Percentiles rank a stretch among this genome's conserved stretches.
Evolutionary conservation across 139 green algal species (phyloP).

Genomic region (Nannochloris sp.): DNA sequence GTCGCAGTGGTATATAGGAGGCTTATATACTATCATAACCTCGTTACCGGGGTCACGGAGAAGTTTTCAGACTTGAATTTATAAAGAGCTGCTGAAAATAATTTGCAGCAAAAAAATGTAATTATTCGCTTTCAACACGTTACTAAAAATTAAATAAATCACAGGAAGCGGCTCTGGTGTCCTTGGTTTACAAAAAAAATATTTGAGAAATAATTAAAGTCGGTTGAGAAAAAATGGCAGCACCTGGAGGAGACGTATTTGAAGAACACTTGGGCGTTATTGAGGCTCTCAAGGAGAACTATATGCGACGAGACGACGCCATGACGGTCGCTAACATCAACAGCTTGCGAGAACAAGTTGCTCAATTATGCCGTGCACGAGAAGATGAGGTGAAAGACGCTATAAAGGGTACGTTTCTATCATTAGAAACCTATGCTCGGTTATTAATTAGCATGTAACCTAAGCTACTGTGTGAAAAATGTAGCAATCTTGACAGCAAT

Average conservation of each 20-base stretch:
- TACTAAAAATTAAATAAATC: background rate
- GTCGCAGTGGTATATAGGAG: too few relatives aligned
- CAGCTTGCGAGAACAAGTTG: conserved; percentile 10
- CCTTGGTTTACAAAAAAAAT: background rate
- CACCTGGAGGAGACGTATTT: conserved; percentile 11
- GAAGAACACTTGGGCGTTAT: conserved; percentile 29
- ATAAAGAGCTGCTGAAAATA: too few relatives aligned
- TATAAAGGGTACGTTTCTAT: conserved; percentile 9
- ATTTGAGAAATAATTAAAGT: too few relatives aligned
- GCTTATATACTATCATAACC: too few relatives aligned
- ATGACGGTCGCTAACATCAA: background rate
- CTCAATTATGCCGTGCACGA: background rate
- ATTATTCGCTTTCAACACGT: background rate
- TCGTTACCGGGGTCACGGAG: too few relatives aligned
- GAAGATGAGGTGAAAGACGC: conserved; percentile 20
- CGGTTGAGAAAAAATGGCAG: background rate
- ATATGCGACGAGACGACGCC: conserved; percentile 15
- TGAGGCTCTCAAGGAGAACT: conserved; percentile 25
- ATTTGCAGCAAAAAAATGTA: too few relatives aligned
- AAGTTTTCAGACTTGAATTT: too few relatives aligned
- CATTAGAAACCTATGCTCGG: too few relatives aligned
- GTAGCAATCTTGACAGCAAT: background rate
- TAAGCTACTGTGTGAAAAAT: too few relatives aligned
- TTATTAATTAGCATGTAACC: too few relatives aligned
- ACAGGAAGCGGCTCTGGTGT: background rate